Evolutionary conservation across 2,329 filamentous ascomycete genomes (phyloP).

Genomic region (Seiridium unicorne): DNA sequence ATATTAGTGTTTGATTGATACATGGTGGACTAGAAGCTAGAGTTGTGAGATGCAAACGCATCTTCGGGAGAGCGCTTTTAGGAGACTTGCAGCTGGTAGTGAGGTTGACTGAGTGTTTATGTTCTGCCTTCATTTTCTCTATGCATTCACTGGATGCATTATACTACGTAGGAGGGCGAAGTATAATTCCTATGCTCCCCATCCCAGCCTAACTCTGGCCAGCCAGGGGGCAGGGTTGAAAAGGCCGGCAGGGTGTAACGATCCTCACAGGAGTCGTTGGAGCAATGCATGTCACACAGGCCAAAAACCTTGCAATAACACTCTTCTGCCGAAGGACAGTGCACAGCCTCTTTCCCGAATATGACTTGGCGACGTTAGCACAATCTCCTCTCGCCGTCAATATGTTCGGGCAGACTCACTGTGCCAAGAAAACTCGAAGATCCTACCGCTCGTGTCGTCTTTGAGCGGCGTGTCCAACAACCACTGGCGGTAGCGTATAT

Average conservation of each 20-base stretch:
- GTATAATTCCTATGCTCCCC: constrained; percentile 30
- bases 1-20: too few relatives aligned
- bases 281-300: constrained; percentile 47
- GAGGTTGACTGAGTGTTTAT: too few relatives aligned
- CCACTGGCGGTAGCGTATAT: constrained; percentile 58
- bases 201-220: constrained; percentile 58
- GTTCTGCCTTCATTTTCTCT: too few relatives aligned
- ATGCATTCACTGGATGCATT: too few relatives aligned
- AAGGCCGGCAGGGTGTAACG: constrained; percentile 60
- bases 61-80: too few relatives aligned
- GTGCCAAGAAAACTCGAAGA: constrained; percentile 68
- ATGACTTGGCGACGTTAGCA: constrained; percentile 41
- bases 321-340: constrained; percentile 59
- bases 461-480: constrained; percentile 52
- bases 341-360: constrained; percentile 54
- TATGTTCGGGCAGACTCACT: constrained; percentile 38
- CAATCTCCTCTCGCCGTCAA: neutral
- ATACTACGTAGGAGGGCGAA: too few relatives aligned
- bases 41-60: too few relatives aligned
- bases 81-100: too few relatives aligned
- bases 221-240: constrained; percentile 57
- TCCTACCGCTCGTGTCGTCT: constrained; percentile 55
- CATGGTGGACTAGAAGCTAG: too few relatives aligned
- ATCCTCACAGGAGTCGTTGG: constrained; percentile 47
- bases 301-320: constrained; percentile 70